Percentiles rank a stretch among this genome's conserved stretches.
phyloP scores from a whole-genome alignment of 208 protist genomes.

The Trypanosomatidae sp. region DNA sequence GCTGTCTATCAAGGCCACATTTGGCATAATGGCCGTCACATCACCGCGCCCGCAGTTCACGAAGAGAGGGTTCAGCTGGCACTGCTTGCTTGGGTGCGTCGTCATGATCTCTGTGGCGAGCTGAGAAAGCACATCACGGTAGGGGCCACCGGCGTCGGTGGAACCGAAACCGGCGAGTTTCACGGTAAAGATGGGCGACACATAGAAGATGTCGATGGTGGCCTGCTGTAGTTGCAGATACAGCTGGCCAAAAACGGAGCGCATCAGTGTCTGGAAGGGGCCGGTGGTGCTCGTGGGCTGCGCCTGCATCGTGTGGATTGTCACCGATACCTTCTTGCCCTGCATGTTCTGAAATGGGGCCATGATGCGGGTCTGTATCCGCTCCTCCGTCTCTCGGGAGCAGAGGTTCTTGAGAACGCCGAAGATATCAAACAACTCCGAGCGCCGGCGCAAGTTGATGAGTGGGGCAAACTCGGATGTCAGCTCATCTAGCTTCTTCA shows the following conservation, averaged over 20 bases:
- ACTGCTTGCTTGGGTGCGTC: conserved; percentile 69
- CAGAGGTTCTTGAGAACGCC: conserved; percentile 79
- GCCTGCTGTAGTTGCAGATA: conserved; percentile 79
- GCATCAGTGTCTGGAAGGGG: conserved; percentile 67
- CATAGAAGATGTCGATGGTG: conserved; percentile 73
- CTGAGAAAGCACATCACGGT: conserved; percentile 89
- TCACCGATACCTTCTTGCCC: conserved; percentile 72
- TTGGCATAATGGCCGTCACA: conserved; percentile 73
- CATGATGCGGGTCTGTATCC: conserved; percentile 83
- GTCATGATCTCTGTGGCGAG: conserved; percentile 90
- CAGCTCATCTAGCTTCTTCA: conserved; percentile 76
- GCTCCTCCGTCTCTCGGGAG: conserved; percentile 61
- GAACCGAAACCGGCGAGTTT: conserved; percentile 90
- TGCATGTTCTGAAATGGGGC: conserved; percentile 67
- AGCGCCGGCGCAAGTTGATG: conserved; percentile 70
- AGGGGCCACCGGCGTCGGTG: conserved; percentile 90
- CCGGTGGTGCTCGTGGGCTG: conserved; percentile 55
- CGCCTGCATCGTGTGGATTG: conserved; percentile 88
- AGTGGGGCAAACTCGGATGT: conserved; percentile 70
- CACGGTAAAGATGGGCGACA: conserved; percentile 86
- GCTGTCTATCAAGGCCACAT: conserved; percentile 43
- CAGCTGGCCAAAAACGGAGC: conserved; percentile 87
- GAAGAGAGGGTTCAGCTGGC: conserved; percentile 92
- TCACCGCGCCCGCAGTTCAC: conserved; percentile 64
- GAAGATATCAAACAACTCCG: conserved; percentile 85